Base-by-base conservation (phyloP, 2,329 filamentous ascomycete genomes). In the Botryotinia calthae region DNA sequence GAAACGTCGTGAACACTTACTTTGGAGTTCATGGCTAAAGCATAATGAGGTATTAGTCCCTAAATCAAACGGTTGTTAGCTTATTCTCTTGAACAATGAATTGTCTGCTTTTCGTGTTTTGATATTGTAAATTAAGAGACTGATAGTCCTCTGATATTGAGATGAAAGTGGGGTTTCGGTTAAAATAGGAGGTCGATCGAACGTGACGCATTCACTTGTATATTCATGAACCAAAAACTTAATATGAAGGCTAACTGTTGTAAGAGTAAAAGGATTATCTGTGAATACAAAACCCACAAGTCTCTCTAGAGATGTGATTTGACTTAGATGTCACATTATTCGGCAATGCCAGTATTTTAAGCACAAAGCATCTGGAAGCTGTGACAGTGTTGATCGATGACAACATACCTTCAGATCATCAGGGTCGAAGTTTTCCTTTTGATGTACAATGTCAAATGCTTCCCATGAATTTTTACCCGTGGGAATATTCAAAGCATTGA, bases 181-280 rank as follows among this genome's bases (percentile, higher is more conserved):
- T 31, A 56, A 18, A 56, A 7, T 56, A 56, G 16, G 54, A 6
- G 9, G 3, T 28, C 4, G 3, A 12, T 31, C 2, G 54, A 31
- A 56, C n/a, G 18, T 56, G 54, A 56, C 2, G 14, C 4, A n/a
- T n/a, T 56, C n/a, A 56, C n/a, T 9, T 56, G 6, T 2, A 2
- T 56, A 31, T 56, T 31, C 7, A 20, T 9, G 16, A 56, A 56
- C n/a, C n/a, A 20, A 56, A 20, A 20, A 18, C 1, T 14, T 14
- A 18, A 56, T 9, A 16, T 3, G 4, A 9, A 56, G 14, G 18
- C 16, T 20, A 4, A 56, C 8, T 48, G 0, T 1, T 31, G 7
- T 16, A 2, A 2, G 16, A 22, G 2, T 2, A 9, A 31, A 7
- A 1, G 0, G 1, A n/a, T 31, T 31, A 0, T 56, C 1, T 1